These are phyloP conservation scores for Phellinidium pouzarii DNA, from an alignment of 1,284 basidiomycete species.

Conservation along the genomic window DNA sequence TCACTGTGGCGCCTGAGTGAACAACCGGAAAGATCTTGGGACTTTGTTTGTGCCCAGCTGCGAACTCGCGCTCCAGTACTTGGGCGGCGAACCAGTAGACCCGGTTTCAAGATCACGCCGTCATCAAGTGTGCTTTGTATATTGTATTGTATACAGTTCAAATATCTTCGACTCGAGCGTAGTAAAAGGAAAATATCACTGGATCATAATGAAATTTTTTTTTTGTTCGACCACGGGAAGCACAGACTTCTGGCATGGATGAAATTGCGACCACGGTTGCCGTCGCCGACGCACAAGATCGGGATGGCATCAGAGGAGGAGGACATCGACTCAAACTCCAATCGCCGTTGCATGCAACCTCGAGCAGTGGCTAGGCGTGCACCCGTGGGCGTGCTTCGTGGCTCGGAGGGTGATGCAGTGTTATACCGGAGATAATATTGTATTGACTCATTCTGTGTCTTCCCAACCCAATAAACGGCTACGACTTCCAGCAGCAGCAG, in stretches of 20 bases:
- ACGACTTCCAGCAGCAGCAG: too few relatives aligned
- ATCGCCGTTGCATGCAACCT: not conserved
- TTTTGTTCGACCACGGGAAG: not conserved
- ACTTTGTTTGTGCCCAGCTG: conserved; percentile 4
- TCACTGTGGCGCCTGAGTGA: too few relatives aligned
- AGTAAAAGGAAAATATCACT: not conserved
- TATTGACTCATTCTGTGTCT: too few relatives aligned
- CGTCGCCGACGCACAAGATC: not conserved
- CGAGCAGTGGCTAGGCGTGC: conserved; percentile 6
- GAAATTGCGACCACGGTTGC: conserved; percentile 4
- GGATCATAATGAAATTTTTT: not conserved
- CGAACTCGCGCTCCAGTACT: not conserved
- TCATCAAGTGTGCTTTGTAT: too few relatives aligned
- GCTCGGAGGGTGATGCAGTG: conserved; percentile 1
- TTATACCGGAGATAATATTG: not conserved
- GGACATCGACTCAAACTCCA: not conserved
- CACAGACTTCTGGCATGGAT: too few relatives aligned
- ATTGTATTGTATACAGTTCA: not conserved
- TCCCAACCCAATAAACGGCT: too few relatives aligned
- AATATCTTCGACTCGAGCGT: not conserved
- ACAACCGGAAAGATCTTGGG: conserved; percentile 1
- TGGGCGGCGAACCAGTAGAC: not conserved
- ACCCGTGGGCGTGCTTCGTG: not conserved
- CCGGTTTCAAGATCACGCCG: conserved; percentile 1
- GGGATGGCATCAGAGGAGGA: not conserved